These are phyloP conservation scores for Penicillium griseofulvum DNA, from an alignment of 2,329 filamentous ascomycete species.

Conservation along the genomic window DNA sequence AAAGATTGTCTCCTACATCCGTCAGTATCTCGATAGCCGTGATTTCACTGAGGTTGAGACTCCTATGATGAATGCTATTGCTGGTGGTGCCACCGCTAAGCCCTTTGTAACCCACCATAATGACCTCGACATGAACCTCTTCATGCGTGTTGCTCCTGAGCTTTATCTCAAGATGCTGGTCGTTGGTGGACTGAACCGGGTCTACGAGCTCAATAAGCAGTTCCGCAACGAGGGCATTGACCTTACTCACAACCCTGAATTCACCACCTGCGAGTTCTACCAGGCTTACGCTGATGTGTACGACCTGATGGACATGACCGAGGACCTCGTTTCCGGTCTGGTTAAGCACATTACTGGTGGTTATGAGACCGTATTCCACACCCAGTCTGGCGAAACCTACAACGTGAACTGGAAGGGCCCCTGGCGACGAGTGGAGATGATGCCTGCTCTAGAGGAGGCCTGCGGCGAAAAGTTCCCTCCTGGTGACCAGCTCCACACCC, in stretches of 20 bases:
- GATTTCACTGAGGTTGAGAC: conserved; percentile 96
- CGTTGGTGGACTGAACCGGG: conserved; percentile 64
- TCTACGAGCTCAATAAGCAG: conserved; percentile 82
- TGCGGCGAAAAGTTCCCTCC: conserved; percentile 92
- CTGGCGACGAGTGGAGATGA: conserved; percentile 95
- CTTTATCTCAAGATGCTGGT: conserved; percentile 95
- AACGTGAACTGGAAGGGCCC: conserved; percentile 95
- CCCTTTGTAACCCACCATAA: conserved; percentile 97
- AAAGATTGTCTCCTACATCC: conserved; percentile 85
- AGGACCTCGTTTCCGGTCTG: conserved; percentile 85
- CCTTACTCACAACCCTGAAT: conserved; percentile 95
- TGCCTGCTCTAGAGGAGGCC: conserved; percentile 82
- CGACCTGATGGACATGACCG: conserved; percentile 86
- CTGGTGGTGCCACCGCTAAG: conserved; percentile 91
- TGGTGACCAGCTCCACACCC: conserved; percentile 82
- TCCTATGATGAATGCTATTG: conserved; percentile 94
- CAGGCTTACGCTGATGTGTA: conserved; percentile 89
- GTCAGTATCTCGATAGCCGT: conserved; percentile 79
- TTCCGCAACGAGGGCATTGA: conserved; percentile 94
- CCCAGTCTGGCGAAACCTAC: conserved; percentile 79
- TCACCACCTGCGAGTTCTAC: conserved; percentile 97
- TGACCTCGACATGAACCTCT: conserved; percentile 90
- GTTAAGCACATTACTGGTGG: conserved; percentile 86
- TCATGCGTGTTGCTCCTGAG: conserved; percentile 91
- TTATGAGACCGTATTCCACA: conserved; percentile 82